phyloP scores from a whole-genome alignment of 805 yeast genomes.

The Blastobotrys americana region DNA sequence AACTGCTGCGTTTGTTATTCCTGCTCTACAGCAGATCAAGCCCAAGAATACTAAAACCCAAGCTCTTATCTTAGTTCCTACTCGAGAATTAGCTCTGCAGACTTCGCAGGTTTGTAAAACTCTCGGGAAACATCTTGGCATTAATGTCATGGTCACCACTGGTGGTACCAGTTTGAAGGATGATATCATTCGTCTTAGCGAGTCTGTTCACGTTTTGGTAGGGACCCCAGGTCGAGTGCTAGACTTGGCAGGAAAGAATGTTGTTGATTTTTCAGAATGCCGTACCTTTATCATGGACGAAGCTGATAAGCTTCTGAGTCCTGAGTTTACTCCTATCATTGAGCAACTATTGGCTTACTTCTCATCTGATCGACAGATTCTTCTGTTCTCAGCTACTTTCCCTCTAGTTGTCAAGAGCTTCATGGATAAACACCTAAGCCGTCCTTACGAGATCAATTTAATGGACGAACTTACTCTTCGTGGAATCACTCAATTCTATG shows the following conservation, averaged over 20 bases:
- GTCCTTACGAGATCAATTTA: slow-evolving; percentile 90
- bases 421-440: slow-evolving; percentile 81
- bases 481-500: slow-evolving; percentile 96
- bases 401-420: slow-evolving; percentile 89
- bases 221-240: slow-evolving; percentile 98
- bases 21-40: slow-evolving; percentile 81
- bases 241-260: slow-evolving; percentile 80
- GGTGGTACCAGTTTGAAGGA: slow-evolving; percentile 95
- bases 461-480: slow-evolving; percentile 96
- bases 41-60: slow-evolving; percentile 81
- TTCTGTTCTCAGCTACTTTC: slow-evolving; percentile 92
- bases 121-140: slow-evolving; percentile 84
- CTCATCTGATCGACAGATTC: slow-evolving; percentile 74
- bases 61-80: slow-evolving; percentile 89
- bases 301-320: slow-evolving; percentile 92
- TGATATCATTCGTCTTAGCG: slow-evolving; percentile 87
- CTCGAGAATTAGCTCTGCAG: slow-evolving; percentile 95
- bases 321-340: slow-evolving; percentile 81
- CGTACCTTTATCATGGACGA: slow-evolving; percentile 94
- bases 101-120: slow-evolving; percentile 97
- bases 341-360: slow-evolving; percentile 78
- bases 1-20: slow-evolving; percentile 95
- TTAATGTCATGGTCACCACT: slow-evolving; percentile 95
- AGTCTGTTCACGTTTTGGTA: slow-evolving; percentile 87
- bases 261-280: slow-evolving; percentile 83